Conservation (phyloP, 75 land plant species). For the Pinus taeda region DNA sequence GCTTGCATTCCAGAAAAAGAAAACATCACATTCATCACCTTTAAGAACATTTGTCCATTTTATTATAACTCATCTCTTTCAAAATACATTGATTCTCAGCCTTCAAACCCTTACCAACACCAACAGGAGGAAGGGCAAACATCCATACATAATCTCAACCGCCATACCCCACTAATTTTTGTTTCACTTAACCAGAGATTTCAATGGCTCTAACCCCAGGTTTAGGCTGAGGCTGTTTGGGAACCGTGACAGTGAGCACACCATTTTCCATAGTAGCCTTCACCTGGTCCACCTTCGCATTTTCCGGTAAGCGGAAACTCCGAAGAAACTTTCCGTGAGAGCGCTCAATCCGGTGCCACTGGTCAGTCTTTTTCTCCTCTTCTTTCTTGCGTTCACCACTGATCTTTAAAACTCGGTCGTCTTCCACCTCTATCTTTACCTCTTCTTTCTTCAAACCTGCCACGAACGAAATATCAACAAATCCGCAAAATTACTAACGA, state of each 20-base stretch:
- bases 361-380: conserved; percentile 15
- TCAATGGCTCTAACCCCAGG: conserved; percentile 14
- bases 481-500: no score
- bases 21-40: no score
- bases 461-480: no score
- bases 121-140: no score
- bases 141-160: no score
- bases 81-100: no score
- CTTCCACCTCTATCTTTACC: conserved; percentile 36
- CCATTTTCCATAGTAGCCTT: conserved; percentile 25
- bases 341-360: conserved; percentile 36
- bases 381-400: conserved; percentile 27
- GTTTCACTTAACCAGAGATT: conserved; percentile 5
- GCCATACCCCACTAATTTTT: no score
- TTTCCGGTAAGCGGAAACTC: conserved; percentile 37
- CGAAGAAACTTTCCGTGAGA: conserved; percentile 25
- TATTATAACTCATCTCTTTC: no score
- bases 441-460: conserved; percentile 15
- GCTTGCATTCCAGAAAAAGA: no score
- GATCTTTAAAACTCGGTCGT: conserved; percentile 22
- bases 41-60: no score
- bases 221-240: conserved; percentile 15
- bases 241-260: conserved; percentile 27
- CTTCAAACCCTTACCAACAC: no score
- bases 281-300: conserved; percentile 26